A percentile compares a stretch with the other conserved stretches of the same genome.
Evolutionary conservation across 2,329 filamentous ascomycete species (phyloP).

Genomic region (Ilyonectria robusta): DNA sequence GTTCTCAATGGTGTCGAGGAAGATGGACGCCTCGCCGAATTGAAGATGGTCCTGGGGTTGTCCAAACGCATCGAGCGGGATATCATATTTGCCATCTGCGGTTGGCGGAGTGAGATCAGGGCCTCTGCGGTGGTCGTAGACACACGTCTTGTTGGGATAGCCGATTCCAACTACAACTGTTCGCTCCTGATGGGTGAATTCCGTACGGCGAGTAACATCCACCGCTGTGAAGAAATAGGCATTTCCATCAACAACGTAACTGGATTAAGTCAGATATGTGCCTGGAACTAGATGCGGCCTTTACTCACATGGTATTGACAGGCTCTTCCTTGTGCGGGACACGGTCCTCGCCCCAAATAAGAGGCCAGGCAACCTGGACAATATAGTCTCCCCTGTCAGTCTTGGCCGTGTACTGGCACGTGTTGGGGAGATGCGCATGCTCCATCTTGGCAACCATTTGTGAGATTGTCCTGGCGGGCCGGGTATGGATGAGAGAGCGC

Average conservation of each 20-base stretch:
- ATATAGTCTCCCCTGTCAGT: constrained; percentile 49
- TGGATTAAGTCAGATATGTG: constrained; percentile 23
- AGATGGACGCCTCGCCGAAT: constrained; percentile 60
- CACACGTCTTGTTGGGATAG: constrained; percentile 48
- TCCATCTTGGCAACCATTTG: constrained; percentile 32
- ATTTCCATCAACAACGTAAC: constrained; percentile 54
- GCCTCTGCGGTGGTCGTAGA: constrained; percentile 49
- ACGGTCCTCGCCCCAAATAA: constrained; percentile 48
- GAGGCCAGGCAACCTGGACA: constrained; percentile 50
- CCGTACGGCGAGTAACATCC: constrained; percentile 46
- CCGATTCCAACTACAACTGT: constrained; percentile 52
- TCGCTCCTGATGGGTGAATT: constrained; percentile 45
- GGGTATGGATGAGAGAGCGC: background rate
- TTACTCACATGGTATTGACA: constrained; percentile 47
- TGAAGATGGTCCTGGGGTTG: constrained; percentile 45
- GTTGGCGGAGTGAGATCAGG: constrained; percentile 51
- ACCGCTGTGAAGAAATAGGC: constrained; percentile 53
- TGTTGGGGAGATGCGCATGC: constrained; percentile 45
- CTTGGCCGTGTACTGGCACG: constrained; percentile 44
- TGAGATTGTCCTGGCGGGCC: constrained; percentile 21
- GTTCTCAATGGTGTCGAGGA: constrained; percentile 59
- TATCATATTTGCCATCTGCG: constrained; percentile 42
- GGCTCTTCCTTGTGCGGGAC: constrained; percentile 39
- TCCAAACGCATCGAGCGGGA: constrained; percentile 42
- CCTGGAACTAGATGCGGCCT: background rate